Conservation (phyloP, 257 asterid genomes). For the Fraxinus excelsior region DNA sequence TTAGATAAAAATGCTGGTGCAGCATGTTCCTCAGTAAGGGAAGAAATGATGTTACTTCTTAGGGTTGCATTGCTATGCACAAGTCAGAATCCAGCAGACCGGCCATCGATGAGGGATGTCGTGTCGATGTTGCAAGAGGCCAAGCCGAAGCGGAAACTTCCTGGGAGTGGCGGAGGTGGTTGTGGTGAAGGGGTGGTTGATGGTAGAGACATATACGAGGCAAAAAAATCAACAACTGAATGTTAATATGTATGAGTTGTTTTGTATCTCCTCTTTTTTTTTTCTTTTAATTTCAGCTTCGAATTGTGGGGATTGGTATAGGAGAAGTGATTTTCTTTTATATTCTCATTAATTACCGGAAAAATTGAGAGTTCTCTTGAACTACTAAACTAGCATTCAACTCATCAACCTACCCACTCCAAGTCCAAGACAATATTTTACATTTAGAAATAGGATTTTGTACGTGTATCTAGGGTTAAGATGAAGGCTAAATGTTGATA, state of each 20-base stretch:
- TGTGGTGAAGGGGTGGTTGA: conserved; percentile 27
- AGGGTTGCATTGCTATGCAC: conserved; percentile 57
- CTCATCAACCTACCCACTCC: neutral
- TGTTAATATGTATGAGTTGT: conserved; percentile 43
- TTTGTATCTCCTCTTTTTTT: neutral
- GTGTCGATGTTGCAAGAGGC: conserved; percentile 59
- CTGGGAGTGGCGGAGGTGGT: conserved; percentile 29
- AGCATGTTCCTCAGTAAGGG: conserved; percentile 49
- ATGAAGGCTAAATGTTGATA: too few relatives aligned
- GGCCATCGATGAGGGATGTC: conserved; percentile 64
- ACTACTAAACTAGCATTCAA: neutral
- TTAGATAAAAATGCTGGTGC: conserved; percentile 75
- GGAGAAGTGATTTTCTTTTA: conserved; percentile 29
- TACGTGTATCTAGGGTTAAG: too few relatives aligned
- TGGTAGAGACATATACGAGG: conserved; percentile 27
- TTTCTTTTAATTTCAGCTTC: neutral
- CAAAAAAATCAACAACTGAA: conserved; percentile 38
- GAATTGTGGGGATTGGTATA: conserved; percentile 66
- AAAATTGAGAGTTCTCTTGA: neutral
- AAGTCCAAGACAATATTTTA: neutral
- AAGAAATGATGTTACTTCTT: conserved; percentile 58
- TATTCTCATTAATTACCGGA: neutral
- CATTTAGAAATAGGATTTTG: neutral
- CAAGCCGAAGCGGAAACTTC: conserved; percentile 60
- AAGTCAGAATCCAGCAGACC: conserved; percentile 48